phyloP scores from a whole-genome alignment of 2,329 filamentous ascomycete species.

The Lachnum nothofagi region DNA sequence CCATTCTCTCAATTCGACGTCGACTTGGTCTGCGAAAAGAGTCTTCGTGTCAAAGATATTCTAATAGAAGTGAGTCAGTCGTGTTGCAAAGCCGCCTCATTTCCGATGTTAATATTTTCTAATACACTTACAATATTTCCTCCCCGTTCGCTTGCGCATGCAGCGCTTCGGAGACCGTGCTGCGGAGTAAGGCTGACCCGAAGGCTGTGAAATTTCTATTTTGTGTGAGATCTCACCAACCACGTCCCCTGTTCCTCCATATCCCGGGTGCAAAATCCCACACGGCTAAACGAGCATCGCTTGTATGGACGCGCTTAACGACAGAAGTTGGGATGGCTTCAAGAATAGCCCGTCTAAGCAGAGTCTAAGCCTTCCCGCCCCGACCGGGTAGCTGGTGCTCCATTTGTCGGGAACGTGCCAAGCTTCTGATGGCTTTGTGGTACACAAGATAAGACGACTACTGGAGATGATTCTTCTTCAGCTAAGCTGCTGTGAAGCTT shows the following conservation, averaged over 20 bases:
- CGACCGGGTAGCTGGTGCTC: neutral
- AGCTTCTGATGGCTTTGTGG: neutral
- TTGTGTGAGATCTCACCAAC: neutral
- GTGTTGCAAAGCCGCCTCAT: too few relatives aligned
- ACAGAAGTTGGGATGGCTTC: neutral
- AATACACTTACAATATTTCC: too few relatives aligned
- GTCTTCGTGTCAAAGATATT: too few relatives aligned
- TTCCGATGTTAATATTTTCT: too few relatives aligned
- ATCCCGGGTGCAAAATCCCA: neutral
- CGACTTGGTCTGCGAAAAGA: too few relatives aligned
- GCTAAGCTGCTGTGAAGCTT: neutral
- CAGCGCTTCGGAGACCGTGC: neutral
- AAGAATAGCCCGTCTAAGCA: neutral
- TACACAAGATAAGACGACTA: too few relatives aligned
- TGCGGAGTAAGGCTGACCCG: too few relatives aligned
- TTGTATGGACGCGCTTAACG: neutral
- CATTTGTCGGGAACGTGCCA: neutral
- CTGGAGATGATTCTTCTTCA: neutral
- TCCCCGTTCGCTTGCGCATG: neutral
- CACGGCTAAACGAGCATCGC: neutral
- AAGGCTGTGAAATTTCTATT: neutral
- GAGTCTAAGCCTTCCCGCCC: neutral
- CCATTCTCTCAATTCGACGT: too few relatives aligned
- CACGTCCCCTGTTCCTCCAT: neutral
- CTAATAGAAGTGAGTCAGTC: neutral